Conservation (phyloP, 2,329 filamentous ascomycete species). For the Mollisiaceae sp. region DNA sequence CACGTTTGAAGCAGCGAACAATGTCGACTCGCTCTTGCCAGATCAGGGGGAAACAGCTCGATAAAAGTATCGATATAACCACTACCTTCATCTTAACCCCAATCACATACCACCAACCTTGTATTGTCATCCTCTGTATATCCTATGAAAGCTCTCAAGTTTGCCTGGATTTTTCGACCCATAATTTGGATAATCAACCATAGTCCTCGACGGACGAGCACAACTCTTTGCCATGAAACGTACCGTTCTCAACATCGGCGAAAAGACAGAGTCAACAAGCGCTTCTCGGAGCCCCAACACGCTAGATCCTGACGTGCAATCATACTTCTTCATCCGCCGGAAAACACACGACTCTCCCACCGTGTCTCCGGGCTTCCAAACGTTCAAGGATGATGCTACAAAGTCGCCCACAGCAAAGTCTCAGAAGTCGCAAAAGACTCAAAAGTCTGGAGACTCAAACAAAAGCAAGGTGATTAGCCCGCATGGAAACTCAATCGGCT, state of each 20-base stretch:
- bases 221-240: constrained; percentile 17
- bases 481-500: constrained; percentile 13
- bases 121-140: not conserved
- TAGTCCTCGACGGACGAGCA: constrained; percentile 11
- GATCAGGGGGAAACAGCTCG: not conserved
- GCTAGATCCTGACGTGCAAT: constrained; percentile 15
- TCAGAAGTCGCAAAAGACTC: not conserved
- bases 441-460: constrained; percentile 18
- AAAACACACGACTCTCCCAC: constrained; percentile 9
- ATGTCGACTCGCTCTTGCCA: not conserved
- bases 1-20: not conserved
- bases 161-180: constrained; percentile 23
- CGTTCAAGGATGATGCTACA: constrained; percentile 5
- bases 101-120: not conserved
- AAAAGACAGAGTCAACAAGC: not conserved
- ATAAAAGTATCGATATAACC: not conserved
- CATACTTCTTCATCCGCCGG: constrained; percentile 22
- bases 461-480: constrained; percentile 7
- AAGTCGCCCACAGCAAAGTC: constrained; percentile 11
- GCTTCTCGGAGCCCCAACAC: not conserved
- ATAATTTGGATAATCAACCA: constrained; percentile 21
- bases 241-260: constrained; percentile 1
- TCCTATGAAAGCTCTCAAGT: constrained; percentile 28
- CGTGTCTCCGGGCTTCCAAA: constrained; percentile 12
- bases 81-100: not conserved